Evolutionary conservation across 2,329 filamentous ascomycete species (phyloP).

Genomic region (Acrodontium crateriforme): DNA sequence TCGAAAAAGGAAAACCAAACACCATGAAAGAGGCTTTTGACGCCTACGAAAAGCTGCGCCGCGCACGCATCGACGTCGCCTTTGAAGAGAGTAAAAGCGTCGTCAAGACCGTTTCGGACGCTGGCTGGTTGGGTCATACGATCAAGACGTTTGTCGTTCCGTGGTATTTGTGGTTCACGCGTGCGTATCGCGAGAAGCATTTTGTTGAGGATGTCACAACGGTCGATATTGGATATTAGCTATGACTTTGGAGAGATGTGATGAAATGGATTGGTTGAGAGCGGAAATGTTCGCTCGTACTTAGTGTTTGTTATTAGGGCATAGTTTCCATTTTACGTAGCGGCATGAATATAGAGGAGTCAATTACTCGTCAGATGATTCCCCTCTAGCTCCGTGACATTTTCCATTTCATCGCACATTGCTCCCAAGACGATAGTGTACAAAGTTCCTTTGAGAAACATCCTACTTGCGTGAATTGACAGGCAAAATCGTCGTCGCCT

Average conservation of each 20-base stretch:
- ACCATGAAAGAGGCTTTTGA: slow-evolving; percentile 32
- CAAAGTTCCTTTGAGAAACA: no score
- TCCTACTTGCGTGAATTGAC: no score
- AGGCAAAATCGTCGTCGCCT: slow-evolving; percentile 2
- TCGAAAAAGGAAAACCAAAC: slow-evolving; percentile 23
- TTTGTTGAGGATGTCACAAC: slow-evolving; percentile 33
- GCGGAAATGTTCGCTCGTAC: background rate
- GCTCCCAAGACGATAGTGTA: no score
- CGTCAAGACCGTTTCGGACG: slow-evolving; percentile 31
- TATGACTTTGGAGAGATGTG: no score
- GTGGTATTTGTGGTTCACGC: slow-evolving; percentile 35
- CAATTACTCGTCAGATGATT: no score
- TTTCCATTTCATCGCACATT: no score
- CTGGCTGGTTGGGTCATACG: slow-evolving; percentile 30
- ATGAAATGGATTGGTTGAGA: slow-evolving; percentile 1
- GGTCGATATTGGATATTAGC: slow-evolving; percentile 26
- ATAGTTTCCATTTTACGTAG: no score
- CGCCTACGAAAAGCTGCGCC: slow-evolving; percentile 33
- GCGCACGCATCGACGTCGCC: slow-evolving; percentile 30
- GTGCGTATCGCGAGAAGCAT: slow-evolving; percentile 27
- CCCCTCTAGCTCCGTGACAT: no score
- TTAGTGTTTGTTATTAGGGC: no score
- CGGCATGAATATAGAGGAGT: no score
- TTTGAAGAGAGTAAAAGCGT: slow-evolving; percentile 35
- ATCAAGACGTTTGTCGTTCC: slow-evolving; percentile 33